These are phyloP conservation scores for Cystofilobasidium macerans DNA, from an alignment of 768 basidiomycete genomes.

Conservation along the genomic window DNA sequence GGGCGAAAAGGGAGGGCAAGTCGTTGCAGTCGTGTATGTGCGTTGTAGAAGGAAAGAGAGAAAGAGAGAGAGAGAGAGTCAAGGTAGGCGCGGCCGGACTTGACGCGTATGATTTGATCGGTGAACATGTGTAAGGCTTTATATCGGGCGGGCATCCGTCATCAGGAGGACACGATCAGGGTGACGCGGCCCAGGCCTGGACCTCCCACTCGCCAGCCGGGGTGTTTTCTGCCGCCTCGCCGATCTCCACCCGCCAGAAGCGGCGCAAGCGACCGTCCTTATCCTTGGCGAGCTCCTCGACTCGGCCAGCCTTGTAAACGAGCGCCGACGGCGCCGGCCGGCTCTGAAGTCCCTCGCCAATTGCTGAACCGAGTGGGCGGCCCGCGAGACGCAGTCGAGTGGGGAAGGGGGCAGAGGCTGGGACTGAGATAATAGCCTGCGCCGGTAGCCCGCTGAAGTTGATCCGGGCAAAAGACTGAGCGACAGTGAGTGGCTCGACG, in stretches of 20 bases:
- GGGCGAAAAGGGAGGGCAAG: too few relatives aligned
- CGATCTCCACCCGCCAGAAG: background rate
- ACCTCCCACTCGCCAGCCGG: background rate
- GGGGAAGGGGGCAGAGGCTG: background rate
- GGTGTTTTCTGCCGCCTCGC: background rate
- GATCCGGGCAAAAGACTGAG: background rate
- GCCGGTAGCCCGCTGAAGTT: background rate
- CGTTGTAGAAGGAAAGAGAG: too few relatives aligned
- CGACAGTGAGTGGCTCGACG: background rate
- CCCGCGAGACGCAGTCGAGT: background rate
- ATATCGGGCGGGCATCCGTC: too few relatives aligned
- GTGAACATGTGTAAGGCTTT: too few relatives aligned
- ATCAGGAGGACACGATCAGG: too few relatives aligned
- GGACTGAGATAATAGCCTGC: background rate
- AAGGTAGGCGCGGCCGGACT: too few relatives aligned
- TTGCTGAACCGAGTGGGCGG: background rate
- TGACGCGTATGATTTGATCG: too few relatives aligned
- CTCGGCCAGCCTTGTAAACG: background rate
- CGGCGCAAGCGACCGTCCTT: background rate
- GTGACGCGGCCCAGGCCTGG: too few relatives aligned
- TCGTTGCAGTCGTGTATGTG: too few relatives aligned
- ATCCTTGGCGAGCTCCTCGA: background rate
- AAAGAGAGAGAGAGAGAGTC: too few relatives aligned
- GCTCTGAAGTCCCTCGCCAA: too few relatives aligned
- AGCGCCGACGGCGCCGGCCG: background rate